Percentiles rank a stretch among this genome's conserved stretches.
Conservation (phyloP, 169 alveolate genomes). For the Cryptosporidium andersoni region DNA sequence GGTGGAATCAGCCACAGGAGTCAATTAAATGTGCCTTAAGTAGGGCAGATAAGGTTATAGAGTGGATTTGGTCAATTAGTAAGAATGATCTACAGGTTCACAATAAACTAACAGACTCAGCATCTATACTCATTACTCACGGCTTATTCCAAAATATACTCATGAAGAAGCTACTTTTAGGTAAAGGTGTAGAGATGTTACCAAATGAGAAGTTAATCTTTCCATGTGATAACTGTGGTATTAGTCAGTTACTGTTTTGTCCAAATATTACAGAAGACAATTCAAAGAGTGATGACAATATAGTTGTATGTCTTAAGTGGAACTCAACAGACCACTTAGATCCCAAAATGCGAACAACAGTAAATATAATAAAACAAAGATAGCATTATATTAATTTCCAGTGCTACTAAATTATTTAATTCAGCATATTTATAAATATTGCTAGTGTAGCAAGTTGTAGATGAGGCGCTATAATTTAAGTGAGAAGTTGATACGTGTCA, state of each 20-base stretch:
- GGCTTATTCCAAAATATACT: constrained; percentile 63
- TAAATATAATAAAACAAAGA: neutral
- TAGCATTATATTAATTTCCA: neutral
- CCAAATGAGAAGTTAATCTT: constrained; percentile 26
- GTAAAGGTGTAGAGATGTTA: neutral
- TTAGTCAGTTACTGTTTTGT: constrained; percentile 30
- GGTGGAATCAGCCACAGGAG: constrained; percentile 66
- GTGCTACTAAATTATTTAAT: no score
- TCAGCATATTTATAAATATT: no score
- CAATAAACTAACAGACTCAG: constrained; percentile 9
- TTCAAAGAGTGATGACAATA: neutral
- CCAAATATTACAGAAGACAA: neutral
- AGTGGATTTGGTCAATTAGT: constrained; percentile 39
- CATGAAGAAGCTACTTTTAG: constrained; percentile 30
- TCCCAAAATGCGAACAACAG: constrained; percentile 7
- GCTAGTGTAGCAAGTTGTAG: no score
- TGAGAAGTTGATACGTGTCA: no score
- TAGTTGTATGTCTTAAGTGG: constrained; percentile 49
- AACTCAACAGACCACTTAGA: constrained; percentile 46
- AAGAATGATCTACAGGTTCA: neutral
- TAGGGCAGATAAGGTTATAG: constrained; percentile 42
- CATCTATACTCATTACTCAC: constrained; percentile 40
- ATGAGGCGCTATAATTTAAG: no score
- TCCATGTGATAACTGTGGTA: constrained; percentile 63
- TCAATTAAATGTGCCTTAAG: constrained; percentile 32